Base-by-base conservation (phyloP, 371 early-diverging fungal genomes). In the Encephalitozoon cuniculi region DNA sequence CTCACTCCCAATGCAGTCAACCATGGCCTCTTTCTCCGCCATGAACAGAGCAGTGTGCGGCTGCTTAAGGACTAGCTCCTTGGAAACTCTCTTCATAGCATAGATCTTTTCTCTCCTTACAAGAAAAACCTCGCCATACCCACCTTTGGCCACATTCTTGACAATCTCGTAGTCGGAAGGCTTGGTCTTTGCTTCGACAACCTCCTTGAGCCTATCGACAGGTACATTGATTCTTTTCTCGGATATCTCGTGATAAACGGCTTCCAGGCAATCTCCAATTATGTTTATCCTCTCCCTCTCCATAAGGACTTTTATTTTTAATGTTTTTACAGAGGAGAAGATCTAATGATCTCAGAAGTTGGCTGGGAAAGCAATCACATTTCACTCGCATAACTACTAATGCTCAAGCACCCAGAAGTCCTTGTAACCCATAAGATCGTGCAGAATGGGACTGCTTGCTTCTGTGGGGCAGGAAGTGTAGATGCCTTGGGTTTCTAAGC, bases 61-160 rank as follows among this genome's bases (percentile, higher is more conserved):
- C 69, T 93, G 90, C 2, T 89, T 89, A 34, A 92, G 84, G 12
- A 94, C 85, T 53, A 90, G 89, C 46, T 87, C 84, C 85, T 97
- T 97, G 73, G 89, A 89, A 32, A 94, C 87, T 6, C 89, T 89
- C 79, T 97, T 97, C 92, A 95, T 91, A 3, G 96, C 96, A 83
- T 94, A 96, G 11, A 92, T 87, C 37, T 88, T 85, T 21, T 87
- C 84, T 28, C 83, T 77, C 59, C 89, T 90, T 28, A 71, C 83
- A 6, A 78, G 23, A 53, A 74, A 77, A 75, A 90, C 95, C 82
- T 88, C 90, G 43, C 93, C 94, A 81, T 91, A 93, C 43, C 91
- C 92, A 1, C 96, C 94, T 55, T 90, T 89, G 1, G 93, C 93
- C 18, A 95, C 86, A 8, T 89, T 90, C 77, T 90, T 88, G 26